A percentile compares a stretch with the other conserved stretches of the same genome.
Evolutionary conservation across 2,329 filamentous ascomycete genomes (phyloP).

Genomic region (Pseudogymnoascus sp.): DNA sequence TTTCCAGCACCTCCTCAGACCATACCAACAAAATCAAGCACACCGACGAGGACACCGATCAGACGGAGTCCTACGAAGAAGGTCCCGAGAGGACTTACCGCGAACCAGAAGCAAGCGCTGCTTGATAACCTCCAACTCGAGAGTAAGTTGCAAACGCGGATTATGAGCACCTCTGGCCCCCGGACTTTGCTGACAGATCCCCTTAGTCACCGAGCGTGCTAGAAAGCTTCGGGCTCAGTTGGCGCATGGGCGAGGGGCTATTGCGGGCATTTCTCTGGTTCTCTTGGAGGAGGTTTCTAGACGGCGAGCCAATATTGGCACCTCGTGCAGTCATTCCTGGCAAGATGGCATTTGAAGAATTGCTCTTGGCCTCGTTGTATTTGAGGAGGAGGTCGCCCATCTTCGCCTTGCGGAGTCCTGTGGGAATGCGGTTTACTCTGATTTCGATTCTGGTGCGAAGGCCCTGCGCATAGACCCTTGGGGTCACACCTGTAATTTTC

Average conservation of each 20-base stretch:
- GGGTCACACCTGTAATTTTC: constrained; percentile 43
- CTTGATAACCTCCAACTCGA: constrained; percentile 87
- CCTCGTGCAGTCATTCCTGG: constrained; percentile 1
- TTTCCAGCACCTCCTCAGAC: constrained; percentile 24
- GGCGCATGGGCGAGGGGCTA: constrained; percentile 24
- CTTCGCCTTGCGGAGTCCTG: constrained; percentile 66
- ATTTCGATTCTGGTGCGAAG: constrained; percentile 82
- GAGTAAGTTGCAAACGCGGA: constrained; percentile 45
- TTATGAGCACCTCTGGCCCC: constrained; percentile 13
- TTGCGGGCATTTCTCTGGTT: constrained; percentile 18
- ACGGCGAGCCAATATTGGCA: constrained; percentile 16
- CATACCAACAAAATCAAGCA: constrained; percentile 33
- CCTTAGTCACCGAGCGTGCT: constrained; percentile 76
- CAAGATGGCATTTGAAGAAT: constrained; percentile 9
- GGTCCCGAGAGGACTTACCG: constrained; percentile 52
- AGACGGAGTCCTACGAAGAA: constrained; percentile 56
- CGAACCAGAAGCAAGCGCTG: constrained; percentile 73
- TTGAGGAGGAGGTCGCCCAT: constrained; percentile 65
- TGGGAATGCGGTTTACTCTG: constrained; percentile 85
- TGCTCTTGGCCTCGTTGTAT: constrained; percentile 17
- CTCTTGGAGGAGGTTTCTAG: constrained; percentile 22
- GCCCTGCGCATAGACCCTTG: constrained; percentile 52
- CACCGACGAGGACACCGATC: constrained; percentile 28
- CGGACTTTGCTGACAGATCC: constrained; percentile 16
- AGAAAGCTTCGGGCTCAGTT: constrained; percentile 80